These are phyloP conservation scores for Orbilia ellipsospora DNA, from an alignment of 2,329 filamentous ascomycete genomes.

Conservation along the genomic window DNA sequence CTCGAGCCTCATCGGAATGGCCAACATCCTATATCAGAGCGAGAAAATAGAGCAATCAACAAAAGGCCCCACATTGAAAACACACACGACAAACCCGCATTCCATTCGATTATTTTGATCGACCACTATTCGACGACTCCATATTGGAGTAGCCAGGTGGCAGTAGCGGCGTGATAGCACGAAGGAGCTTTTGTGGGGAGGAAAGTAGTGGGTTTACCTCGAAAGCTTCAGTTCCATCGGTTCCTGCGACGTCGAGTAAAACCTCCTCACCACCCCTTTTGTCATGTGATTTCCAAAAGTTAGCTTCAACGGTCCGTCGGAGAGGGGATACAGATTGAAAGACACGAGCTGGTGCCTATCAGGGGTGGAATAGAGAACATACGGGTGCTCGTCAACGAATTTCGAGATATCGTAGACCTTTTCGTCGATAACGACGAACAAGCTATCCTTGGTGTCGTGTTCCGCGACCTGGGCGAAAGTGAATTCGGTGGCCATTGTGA, in stretches of 20 bases:
- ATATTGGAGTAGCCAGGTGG: neutral
- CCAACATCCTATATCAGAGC: slow-evolving; percentile 78
- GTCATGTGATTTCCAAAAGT: slow-evolving; percentile 55
- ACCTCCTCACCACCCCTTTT: slow-evolving; percentile 96
- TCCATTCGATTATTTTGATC: no score
- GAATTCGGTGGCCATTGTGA: slow-evolving; percentile 64
- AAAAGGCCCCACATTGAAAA: neutral
- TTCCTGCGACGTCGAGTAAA: slow-evolving; percentile 91
- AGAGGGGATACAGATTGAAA: slow-evolving; percentile 12
- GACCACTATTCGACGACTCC: no score
- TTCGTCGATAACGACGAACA: slow-evolving; percentile 91
- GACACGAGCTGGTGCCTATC: neutral
- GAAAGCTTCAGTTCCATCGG: slow-evolving; percentile 97
- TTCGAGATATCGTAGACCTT: slow-evolving; percentile 91
- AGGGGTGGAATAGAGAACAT: slow-evolving; percentile 59
- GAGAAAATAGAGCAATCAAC: neutral
- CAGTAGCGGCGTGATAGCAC: slow-evolving; percentile 30
- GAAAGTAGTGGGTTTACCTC: slow-evolving; percentile 65
- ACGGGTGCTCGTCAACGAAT: slow-evolving; percentile 98
- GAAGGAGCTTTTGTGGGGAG: no score
- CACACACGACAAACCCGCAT: no score
- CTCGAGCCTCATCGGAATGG: slow-evolving; percentile 97
- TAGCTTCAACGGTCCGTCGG: slow-evolving; percentile 37
- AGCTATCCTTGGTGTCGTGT: slow-evolving; percentile 84
- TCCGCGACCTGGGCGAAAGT: slow-evolving; percentile 83